These are phyloP conservation scores for Endotrypanum monterogeii DNA, from an alignment of 208 protist genomes.

Conservation along the genomic window DNA sequence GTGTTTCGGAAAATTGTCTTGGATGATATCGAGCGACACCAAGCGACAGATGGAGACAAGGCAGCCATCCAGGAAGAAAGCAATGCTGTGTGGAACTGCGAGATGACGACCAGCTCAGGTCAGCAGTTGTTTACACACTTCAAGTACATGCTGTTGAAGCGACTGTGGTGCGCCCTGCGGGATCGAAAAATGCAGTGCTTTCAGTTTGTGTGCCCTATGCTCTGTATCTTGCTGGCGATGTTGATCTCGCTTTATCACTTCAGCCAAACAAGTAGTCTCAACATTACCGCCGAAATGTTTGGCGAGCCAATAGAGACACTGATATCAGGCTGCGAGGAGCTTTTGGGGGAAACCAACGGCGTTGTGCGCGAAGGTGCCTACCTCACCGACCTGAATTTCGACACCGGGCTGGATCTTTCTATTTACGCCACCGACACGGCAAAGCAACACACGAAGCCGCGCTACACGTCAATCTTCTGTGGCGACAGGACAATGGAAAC, in stretches of 20 bases:
- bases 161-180: constrained; percentile 48
- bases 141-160: constrained; percentile 57
- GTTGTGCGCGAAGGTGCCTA: constrained; percentile 10
- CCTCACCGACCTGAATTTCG: constrained; percentile 31
- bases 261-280: constrained; percentile 16
- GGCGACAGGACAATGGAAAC: constrained; percentile 40
- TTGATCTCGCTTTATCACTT: constrained; percentile 56
- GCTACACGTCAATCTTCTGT: constrained; percentile 47
- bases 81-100: constrained; percentile 20
- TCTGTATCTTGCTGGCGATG: constrained; percentile 68
- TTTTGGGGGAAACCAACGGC: constrained; percentile 16
- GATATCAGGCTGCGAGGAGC: constrained; percentile 35
- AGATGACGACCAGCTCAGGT: constrained; percentile 25
- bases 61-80: constrained; percentile 31
- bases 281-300: constrained; percentile 45
- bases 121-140: constrained; percentile 44
- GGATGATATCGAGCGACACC: constrained; percentile 28
- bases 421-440: constrained; percentile 40
- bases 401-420: constrained; percentile 23
- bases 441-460: constrained; percentile 30
- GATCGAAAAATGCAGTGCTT: constrained; percentile 72
- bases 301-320: constrained; percentile 37
- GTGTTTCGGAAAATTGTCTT: constrained; percentile 67
- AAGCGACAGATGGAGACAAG: constrained; percentile 18
- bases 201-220: constrained; percentile 73